Base-by-base conservation (phyloP, 139 green algal species). In the Micractinium conductrix region DNA sequence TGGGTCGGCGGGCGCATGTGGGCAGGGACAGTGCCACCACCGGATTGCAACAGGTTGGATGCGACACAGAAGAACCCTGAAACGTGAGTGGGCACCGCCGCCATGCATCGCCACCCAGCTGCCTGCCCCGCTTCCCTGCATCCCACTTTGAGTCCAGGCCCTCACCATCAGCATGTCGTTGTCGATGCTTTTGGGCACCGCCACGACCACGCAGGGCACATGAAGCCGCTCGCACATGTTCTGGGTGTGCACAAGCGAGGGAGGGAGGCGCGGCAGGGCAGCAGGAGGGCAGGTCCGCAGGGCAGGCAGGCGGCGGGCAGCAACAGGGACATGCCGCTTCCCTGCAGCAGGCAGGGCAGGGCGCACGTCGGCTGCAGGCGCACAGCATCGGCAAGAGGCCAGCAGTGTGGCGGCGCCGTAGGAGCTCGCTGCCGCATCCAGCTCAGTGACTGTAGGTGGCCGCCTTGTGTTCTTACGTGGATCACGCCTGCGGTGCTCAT, bases 161-260 rank as follows among this genome's bases (percentile, higher is more conserved):
- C 74, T 9, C 48, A 96, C 94, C 43, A 97, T 75, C 24, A 91
- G 71, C 42, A 99, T 98, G 90, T 99, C 97, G 76, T 99, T 99
- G 88, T 99, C 97, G 43, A 99, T 99, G 55, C 93, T 98, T 89
- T 99, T 99, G 48, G 97, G 97, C 60, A 99, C 88, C n/a, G 91
- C 95, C 28, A 97, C 87, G 30, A 98, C 91, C 4, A 82, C 83
- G 87, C 93, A 97, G 16, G 90, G 63, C 68, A 99, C 92, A 68
- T 87, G 45, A 26, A 89, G 74, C 90, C 88, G 60, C 81, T 87
- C 86, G 91, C 89, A 87, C 88, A 97, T 91, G 38, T 87, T 75
- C 75, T 92, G n/a, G n/a, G n/a, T n/a, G n/a, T n/a, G 86, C 86
- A 96, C 91, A 26, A 85, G 78, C 70, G 92, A 78, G n/a, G n/a